Base-by-base conservation (phyloP, 2,329 filamentous ascomycete species). In the Thielaviopsis cerberus region DNA sequence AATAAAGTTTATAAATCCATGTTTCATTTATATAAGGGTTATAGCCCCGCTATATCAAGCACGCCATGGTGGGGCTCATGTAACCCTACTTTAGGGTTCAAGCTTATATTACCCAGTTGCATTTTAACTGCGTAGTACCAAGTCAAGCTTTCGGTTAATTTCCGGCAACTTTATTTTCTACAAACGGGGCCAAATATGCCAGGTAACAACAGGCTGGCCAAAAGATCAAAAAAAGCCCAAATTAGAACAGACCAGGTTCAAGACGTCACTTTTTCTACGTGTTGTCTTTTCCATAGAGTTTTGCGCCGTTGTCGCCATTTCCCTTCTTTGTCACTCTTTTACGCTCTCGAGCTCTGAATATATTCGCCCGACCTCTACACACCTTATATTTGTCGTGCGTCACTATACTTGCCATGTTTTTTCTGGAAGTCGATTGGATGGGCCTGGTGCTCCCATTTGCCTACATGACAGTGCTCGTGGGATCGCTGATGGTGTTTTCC, bases 401-500 rank as follows among this genome's bases (percentile, higher is more conserved):
- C 41, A n/a, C 41, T 22, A 10, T 10, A 22, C 5, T 48, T 20
- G 68, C 63, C 60, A 79, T 80, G 75, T 71, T 76, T 59, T 68
- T 69, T 59, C 71, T 78, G 64, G 70, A 73, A 62, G 70, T 83
- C 64, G 81, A 94, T 76, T 94, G 88, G 88, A 74, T 86, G 72
- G 85, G 86, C 73, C 83, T 97, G 62, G 76, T 82, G 67, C 81
- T 96, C 66, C 91, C 92, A 61, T 80, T 96, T 67, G 84, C 88
- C 72, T 98, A 98, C 72, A 78, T 98, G 61, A 77, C 81, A 64
- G 86, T 97, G 61, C 83, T 98, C 58, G 78, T 87, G 66, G 88
- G 89, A 66, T 91, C 89, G 37, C 80, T 98, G 64, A 84, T 86
- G 68, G 92, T 88, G 63, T 98, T 98, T 73, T 94, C 88, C 53